These are phyloP conservation scores for Periconia sp. DNA, from an alignment of 2,329 filamentous ascomycete genomes.

Conservation along the genomic window DNA sequence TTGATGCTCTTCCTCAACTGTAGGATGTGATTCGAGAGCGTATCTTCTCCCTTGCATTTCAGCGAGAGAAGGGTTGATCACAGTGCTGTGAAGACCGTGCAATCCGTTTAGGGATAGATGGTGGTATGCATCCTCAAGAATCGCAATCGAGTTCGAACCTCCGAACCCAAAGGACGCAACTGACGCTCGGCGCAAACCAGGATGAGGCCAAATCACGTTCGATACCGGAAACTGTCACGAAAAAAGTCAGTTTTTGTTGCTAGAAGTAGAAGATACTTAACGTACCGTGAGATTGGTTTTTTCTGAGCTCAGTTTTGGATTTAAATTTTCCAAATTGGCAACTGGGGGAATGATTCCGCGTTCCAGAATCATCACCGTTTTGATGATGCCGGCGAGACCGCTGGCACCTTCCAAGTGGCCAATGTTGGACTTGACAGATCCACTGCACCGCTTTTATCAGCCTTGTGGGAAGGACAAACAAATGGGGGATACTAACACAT, in stretches of 20 bases:
- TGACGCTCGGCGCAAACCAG: not conserved
- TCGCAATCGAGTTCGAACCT: not conserved
- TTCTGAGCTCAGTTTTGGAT: slow-evolving; percentile 5
- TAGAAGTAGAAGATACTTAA: slow-evolving; percentile 11
- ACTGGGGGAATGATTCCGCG: slow-evolving; percentile 31
- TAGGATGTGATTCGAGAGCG: not conserved
- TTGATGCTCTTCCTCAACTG: not conserved
- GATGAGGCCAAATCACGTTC: not conserved
- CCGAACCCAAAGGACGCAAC: slow-evolving; percentile 12
- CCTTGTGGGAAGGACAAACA: not conserved
- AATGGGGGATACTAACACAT: not conserved
- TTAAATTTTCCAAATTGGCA: slow-evolving; percentile 4
- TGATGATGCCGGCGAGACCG: slow-evolving; percentile 38
- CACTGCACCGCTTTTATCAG: slow-evolving; percentile 3
- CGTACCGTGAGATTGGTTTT: slow-evolving; percentile 14
- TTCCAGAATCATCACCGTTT: slow-evolving; percentile 41
- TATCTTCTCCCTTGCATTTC: not conserved
- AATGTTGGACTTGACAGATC: slow-evolving; percentile 38
- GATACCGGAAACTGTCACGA: not conserved
- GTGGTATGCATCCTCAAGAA: not conserved
- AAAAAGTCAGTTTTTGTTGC: slow-evolving; percentile 1
- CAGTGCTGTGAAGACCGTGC: not conserved
- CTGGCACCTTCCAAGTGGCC: slow-evolving; percentile 45
- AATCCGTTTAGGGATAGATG: not conserved
- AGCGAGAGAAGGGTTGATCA: not conserved